Base-by-base conservation (phyloP, 2,329 filamentous ascomycete genomes). In the Penicillium sp. region DNA sequence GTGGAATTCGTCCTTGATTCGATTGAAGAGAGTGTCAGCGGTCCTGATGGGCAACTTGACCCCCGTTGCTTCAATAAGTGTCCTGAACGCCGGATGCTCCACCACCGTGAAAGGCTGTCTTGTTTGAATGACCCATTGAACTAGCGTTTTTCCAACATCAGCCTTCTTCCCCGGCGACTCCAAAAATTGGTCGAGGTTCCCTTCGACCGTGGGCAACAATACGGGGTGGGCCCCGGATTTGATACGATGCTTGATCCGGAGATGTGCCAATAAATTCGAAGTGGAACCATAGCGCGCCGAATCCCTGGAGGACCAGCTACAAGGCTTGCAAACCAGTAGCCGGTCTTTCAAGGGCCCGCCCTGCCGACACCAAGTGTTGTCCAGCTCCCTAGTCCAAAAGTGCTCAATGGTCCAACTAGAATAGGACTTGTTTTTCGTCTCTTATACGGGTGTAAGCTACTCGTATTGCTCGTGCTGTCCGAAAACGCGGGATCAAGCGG, bases 61-160 rank as follows among this genome's bases (percentile, higher is more conserved):
- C 50, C 55, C 55, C 14, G 49, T 53, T 53, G 45, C 55, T 57
- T 57, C 45, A 57, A 57, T 49, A 31, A 57, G 45, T 53, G 55
- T 29, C 46, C 22, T 56, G 49, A 57, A 57, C 39, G 49, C 50
- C 46, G 55, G 55, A 33, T 53, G 45, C 55, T 53, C 55, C 27
- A 57, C 50, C 6, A 53, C 29, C 39, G 45, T 57, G 21, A n/a
- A n/a, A n/a, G n/a, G n/a, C n/a, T n/a, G n/a, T n/a, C n/a, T n/a
- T n/a, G n/a, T n/a, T n/a, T n/a, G 45, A 26, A 26, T 26, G 24
- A 26, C 24, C 24, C 24, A 26, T 26, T 5, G 24, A 8, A 26
- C 5, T 26, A 26, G 7, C 24, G 7, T 26, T 6, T 26, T 35
- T 52, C 45, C 44, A 56, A 56, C 35, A 10, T 27, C 44, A 48